These are phyloP conservation scores for Cordyceps cicadae DNA, from an alignment of 2,329 filamentous ascomycete genomes.

Conservation along the genomic window DNA sequence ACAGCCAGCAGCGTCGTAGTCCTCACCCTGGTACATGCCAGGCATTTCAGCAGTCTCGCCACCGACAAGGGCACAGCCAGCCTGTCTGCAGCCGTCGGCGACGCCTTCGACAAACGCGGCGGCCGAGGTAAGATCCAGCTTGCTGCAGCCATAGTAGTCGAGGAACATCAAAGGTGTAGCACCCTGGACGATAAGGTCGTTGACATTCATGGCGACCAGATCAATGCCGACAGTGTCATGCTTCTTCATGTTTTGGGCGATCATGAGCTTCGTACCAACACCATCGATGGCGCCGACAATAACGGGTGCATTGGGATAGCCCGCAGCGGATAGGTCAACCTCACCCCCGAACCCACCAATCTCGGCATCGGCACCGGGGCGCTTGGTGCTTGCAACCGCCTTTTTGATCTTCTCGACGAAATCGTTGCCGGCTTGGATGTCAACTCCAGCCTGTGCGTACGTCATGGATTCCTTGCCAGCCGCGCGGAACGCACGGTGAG, in stretches of 20 bases:
- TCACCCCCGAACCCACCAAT: slow-evolving; percentile 90
- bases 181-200: slow-evolving; percentile 92
- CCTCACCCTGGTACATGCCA: slow-evolving; percentile 78
- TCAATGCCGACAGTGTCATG: slow-evolving; percentile 95
- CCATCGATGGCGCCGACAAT: slow-evolving; percentile 94
- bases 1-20: slow-evolving; percentile 44
- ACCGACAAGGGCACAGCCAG: slow-evolving; percentile 85
- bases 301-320: slow-evolving; percentile 66
- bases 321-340: slow-evolving; percentile 54
- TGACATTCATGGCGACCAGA: slow-evolving; percentile 98
- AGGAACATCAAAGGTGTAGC: slow-evolving; percentile 94
- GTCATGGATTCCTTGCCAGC: slow-evolving; percentile 55
- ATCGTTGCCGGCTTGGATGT: slow-evolving; percentile 87
- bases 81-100: slow-evolving; percentile 73
- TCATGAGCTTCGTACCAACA: slow-evolving; percentile 93
- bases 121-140: slow-evolving; percentile 68
- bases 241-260: slow-evolving; percentile 81
- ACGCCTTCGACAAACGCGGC: slow-evolving; percentile 87
- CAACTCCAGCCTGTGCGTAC: slow-evolving; percentile 88
- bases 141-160: slow-evolving; percentile 94
- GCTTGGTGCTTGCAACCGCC: slow-evolving; percentile 74
- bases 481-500: slow-evolving; percentile 59
- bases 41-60: slow-evolving; percentile 99
- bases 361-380: slow-evolving; percentile 81
- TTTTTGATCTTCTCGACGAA: slow-evolving; percentile 89